Evolutionary conservation across 148 eudicot genomes (phyloP).

Genomic region (Pharnaceum exiguum): DNA sequence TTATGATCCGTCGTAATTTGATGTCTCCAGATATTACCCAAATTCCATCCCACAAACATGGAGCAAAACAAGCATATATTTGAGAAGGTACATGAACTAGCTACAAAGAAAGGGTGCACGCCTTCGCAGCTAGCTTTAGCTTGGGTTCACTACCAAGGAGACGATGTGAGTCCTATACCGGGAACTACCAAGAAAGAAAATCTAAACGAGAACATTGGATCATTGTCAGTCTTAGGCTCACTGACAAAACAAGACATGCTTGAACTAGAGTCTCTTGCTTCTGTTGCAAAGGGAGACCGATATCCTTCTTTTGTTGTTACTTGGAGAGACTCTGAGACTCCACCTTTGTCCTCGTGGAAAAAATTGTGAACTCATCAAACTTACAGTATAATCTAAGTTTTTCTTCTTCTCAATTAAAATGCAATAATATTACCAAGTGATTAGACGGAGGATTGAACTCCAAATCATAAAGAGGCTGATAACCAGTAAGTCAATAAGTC

Average conservation of each 20-base stretch:
- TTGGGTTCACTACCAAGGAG: constrained; percentile 24
- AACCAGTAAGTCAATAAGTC: too few relatives aligned
- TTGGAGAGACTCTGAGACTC: constrained; percentile 22
- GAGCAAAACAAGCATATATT: constrained; percentile 17
- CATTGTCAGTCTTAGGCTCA: constrained; percentile 5
- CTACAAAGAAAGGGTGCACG: constrained; percentile 20
- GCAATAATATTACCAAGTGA: too few relatives aligned
- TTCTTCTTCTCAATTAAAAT: too few relatives aligned
- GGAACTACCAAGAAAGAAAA: constrained; percentile 21
- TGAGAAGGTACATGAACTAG: constrained; percentile 11
- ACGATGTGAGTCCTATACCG: constrained; percentile 15
- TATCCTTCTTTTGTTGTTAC: neutral
- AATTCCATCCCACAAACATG: constrained; percentile 14
- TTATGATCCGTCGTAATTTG: neutral
- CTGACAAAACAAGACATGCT: constrained; percentile 13
- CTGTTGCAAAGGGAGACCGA: constrained; percentile 22
- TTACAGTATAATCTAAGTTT: too few relatives aligned
- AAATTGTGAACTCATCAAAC: neutral
- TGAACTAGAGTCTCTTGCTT: constrained; percentile 19
- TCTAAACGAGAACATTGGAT: constrained; percentile 14
- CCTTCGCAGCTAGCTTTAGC: constrained; percentile 24
- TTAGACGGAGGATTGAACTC: too few relatives aligned
- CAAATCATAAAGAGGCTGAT: too few relatives aligned
- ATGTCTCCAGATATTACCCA: constrained; percentile 5
- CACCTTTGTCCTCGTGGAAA: constrained; percentile 27